phyloP scores from a whole-genome alignment of 75 land plant genomes.

The Selaginella tamariscina region DNA sequence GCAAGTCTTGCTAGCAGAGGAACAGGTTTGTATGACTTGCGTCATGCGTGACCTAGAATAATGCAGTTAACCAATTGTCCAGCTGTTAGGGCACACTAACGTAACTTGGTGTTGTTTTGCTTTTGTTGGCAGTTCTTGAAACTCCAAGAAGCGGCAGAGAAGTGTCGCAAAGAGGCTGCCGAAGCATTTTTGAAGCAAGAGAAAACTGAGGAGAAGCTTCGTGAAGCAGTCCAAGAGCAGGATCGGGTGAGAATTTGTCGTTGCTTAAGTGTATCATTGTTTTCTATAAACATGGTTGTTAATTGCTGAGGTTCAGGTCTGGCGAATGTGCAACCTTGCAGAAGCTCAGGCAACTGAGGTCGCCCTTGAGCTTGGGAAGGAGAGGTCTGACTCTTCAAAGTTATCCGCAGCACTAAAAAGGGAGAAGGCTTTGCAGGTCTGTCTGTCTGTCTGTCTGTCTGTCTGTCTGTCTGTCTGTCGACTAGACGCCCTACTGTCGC shows the following conservation, averaged over 20 bases:
- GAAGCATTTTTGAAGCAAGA: background rate
- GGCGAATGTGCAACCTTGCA: constrained; percentile 1
- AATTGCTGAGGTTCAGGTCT: background rate
- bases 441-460: too few relatives aligned
- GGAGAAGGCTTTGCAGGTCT: background rate
- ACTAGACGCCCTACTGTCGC: too few relatives aligned
- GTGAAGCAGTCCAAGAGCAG: background rate
- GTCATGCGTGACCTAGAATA: too few relatives aligned
- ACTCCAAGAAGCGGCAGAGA: background rate
- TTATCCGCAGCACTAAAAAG: background rate
- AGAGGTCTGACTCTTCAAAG: background rate
- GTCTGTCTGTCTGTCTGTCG: too few relatives aligned
- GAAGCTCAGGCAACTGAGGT: background rate
- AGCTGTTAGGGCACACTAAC: too few relatives aligned
- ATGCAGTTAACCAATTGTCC: too few relatives aligned
- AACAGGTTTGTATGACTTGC: constrained; percentile 6
- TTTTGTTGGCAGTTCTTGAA: background rate
- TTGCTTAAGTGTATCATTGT: background rate
- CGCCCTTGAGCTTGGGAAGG: background rate
- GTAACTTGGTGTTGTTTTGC: background rate
- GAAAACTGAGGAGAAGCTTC: constrained; percentile 1
- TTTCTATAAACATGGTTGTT: background rate
- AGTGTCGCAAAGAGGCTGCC: background rate
- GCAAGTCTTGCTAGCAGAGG: background rate
- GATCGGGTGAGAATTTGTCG: background rate